Conservation (phyloP, 2,329 filamentous ascomycete species). For the Pestalotiopsis sp. region DNA sequence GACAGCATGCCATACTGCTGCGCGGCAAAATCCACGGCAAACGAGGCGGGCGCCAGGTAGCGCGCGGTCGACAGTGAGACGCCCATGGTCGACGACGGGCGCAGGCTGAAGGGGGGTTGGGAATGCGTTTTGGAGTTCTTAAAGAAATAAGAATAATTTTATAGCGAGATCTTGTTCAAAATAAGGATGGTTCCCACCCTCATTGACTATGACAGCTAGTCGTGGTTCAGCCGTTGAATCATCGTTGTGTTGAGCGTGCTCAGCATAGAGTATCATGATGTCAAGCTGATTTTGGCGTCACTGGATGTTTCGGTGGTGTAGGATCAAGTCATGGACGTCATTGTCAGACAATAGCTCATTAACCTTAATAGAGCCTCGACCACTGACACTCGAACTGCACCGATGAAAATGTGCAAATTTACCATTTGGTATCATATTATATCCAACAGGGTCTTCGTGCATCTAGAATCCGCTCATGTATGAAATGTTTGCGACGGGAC, state of each 20-base stretch:
- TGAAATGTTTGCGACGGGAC: not conserved
- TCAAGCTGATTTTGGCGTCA: not conserved
- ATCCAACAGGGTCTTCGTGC: not conserved
- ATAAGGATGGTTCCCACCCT: no score
- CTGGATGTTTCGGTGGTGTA: not conserved
- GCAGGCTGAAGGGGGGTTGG: not conserved
- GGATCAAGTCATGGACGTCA: constrained; percentile 10
- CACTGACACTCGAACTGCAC: not conserved
- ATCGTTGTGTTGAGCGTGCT: not conserved
- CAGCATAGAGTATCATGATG: not conserved
- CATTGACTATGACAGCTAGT: not conserved
- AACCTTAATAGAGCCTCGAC: not conserved
- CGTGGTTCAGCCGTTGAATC: not conserved
- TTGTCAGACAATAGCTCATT: not conserved
- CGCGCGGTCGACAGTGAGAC: constrained; percentile 55
- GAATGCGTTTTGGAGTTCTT: not conserved
- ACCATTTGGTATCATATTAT: not conserved
- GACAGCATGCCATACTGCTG: constrained; percentile 63
- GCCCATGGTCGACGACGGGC: constrained; percentile 45
- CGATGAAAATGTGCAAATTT: no score
- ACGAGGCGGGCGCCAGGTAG: constrained; percentile 56
- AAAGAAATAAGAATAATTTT: no score
- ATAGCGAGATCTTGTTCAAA: no score
- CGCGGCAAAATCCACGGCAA: constrained; percentile 57
- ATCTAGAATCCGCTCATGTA: not conserved